Percentiles rank a stretch among this genome's conserved stretches.
Conservation (phyloP, 2,329 filamentous ascomycete species). For the Pyrenophora tritici-repentis region DNA sequence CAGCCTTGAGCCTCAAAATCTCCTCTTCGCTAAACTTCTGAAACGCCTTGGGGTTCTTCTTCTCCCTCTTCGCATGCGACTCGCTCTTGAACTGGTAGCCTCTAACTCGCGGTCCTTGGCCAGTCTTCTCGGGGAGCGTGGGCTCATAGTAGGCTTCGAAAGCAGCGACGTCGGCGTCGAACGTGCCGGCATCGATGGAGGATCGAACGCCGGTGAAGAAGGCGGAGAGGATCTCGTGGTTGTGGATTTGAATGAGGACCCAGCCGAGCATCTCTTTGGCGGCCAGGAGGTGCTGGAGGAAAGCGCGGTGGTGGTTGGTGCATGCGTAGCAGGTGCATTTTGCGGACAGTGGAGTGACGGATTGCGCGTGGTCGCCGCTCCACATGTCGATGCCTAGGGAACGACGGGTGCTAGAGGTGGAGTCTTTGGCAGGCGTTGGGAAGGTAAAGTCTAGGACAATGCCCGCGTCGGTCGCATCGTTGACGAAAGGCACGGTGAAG, state of each 20-base stretch:
- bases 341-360: conserved; percentile 64
- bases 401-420: conserved; percentile 19
- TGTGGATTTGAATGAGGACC: conserved; percentile 91
- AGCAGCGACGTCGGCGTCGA: conserved; percentile 57
- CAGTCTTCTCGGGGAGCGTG: conserved; percentile 73
- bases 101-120: conserved; percentile 67
- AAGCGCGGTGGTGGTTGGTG: conserved; percentile 81
- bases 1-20: conserved; percentile 32
- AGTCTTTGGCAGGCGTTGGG: conserved; percentile 50
- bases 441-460: conserved; percentile 83
- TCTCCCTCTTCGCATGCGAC: conserved; percentile 35
- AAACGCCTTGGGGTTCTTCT: conserved; percentile 42
- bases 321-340: conserved; percentile 84
- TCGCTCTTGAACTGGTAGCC: conserved; percentile 43
- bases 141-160: conserved; percentile 74
- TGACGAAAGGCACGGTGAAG: conserved; percentile 76
- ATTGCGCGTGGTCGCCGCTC: conserved; percentile 62
- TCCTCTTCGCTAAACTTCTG: conserved; percentile 34
- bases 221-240: conserved; percentile 70
- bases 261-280: conserved; percentile 98
- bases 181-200: conserved; percentile 63
- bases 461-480: conserved; percentile 76
- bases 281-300: conserved; percentile 81
- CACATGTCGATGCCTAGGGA: conserved; percentile 79
- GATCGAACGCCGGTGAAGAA: conserved; percentile 76